Evolutionary conservation across 805 yeast genomes (phyloP).

Genomic region (Kodamaea jinghongensis): DNA sequence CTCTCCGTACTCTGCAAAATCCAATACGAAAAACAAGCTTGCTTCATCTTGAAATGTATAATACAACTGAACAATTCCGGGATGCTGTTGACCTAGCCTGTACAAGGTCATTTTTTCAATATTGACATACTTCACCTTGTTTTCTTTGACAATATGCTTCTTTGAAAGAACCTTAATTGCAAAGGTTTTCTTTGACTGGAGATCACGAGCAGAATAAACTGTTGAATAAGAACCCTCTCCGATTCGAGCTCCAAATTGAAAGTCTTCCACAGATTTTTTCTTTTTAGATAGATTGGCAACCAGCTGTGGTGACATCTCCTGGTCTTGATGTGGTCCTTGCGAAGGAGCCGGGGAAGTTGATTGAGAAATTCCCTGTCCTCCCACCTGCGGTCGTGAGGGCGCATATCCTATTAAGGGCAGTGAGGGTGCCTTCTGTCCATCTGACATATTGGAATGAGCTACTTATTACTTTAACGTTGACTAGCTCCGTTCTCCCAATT

Average conservation of each 20-base stretch:
- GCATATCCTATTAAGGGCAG: too few relatives aligned
- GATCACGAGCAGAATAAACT: constrained; percentile 82
- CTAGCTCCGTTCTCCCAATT: too few relatives aligned
- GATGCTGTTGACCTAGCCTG: constrained; percentile 80
- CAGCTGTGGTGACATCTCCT: background rate
- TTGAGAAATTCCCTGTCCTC: background rate
- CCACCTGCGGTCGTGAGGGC: too few relatives aligned
- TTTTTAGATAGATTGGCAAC: constrained; percentile 1
- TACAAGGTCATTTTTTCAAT: constrained; percentile 91
- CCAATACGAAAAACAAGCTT: constrained; percentile 86
- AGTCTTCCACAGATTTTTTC: constrained; percentile 71
- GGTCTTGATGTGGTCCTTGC: background rate
- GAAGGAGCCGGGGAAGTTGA: background rate
- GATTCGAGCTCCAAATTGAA: constrained; percentile 79
- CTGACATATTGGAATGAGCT: too few relatives aligned
- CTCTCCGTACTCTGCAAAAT: constrained; percentile 95
- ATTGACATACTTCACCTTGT: constrained; percentile 91
- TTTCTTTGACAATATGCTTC: constrained; percentile 89
- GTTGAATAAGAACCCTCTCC: constrained; percentile 98
- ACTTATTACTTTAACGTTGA: too few relatives aligned
- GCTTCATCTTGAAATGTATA: constrained; percentile 94
- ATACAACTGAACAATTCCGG: constrained; percentile 88
- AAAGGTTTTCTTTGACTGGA: constrained; percentile 68
- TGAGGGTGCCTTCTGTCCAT: too few relatives aligned
- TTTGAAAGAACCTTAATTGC: constrained; percentile 92